These are phyloP conservation scores for Penicillium griseofulvum DNA, from an alignment of 2,329 filamentous ascomycete genomes.

Conservation along the genomic window DNA sequence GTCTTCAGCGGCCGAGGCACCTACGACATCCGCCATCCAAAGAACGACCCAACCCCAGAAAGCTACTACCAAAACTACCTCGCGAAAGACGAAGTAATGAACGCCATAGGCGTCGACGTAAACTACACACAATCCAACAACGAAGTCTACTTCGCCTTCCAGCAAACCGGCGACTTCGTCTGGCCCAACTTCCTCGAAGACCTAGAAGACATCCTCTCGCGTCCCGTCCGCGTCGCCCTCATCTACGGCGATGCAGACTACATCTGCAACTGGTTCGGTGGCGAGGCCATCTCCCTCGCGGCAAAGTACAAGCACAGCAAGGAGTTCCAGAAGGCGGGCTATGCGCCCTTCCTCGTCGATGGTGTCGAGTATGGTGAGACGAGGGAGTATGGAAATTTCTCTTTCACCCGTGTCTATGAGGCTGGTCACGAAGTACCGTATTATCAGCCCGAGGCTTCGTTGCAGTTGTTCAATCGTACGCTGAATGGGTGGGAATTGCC, in stretches of 20 bases:
- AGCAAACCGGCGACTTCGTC: slow-evolving; percentile 59
- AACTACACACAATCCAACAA: slow-evolving; percentile 55
- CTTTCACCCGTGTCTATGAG: slow-evolving; percentile 65
- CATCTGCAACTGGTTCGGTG: slow-evolving; percentile 64
- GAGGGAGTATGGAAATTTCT: slow-evolving; percentile 72
- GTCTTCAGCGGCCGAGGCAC: slow-evolving; percentile 53
- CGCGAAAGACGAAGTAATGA: slow-evolving; percentile 57
- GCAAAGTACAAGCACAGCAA: slow-evolving; percentile 53
- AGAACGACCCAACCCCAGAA: slow-evolving; percentile 61
- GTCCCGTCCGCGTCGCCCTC: slow-evolving; percentile 66
- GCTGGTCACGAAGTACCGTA: slow-evolving; percentile 63
- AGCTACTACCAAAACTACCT: slow-evolving; percentile 63
- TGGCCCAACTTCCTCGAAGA: slow-evolving; percentile 60
- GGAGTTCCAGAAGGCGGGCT: slow-evolving; percentile 66
- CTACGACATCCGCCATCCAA: slow-evolving; percentile 61
- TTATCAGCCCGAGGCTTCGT: slow-evolving; percentile 57
- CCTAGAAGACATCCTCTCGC: slow-evolving; percentile 59
- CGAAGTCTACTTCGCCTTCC: slow-evolving; percentile 49
- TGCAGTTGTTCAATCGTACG: slow-evolving; percentile 61
- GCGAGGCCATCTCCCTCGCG: slow-evolving; percentile 66
- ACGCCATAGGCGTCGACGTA: slow-evolving; percentile 61
- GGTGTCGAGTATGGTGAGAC: slow-evolving; percentile 66
- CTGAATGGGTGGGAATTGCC: slow-evolving; percentile 56
- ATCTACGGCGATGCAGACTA: slow-evolving; percentile 65
- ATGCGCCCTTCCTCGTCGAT: slow-evolving; percentile 69